These are phyloP conservation scores for Rhynchosporium agropyri DNA, from an alignment of 2,329 filamentous ascomycete species.

Conservation along the genomic window DNA sequence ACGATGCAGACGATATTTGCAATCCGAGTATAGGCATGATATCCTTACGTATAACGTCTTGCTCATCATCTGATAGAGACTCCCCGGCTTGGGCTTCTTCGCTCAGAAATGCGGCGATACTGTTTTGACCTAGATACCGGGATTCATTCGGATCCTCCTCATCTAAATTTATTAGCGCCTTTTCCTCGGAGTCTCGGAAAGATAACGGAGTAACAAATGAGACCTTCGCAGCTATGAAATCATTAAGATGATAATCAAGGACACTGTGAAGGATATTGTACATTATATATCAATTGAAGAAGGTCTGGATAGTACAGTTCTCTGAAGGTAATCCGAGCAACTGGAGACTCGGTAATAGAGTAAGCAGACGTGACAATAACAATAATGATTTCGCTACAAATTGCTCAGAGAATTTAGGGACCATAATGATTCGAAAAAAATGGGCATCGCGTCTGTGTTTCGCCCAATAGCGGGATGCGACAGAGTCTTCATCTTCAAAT, in stretches of 20 bases:
- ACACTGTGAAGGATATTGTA: too few species aligned
- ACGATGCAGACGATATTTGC: conserved; percentile 63
- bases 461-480: too few species aligned
- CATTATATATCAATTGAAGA: too few species aligned
- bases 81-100: conserved; percentile 57
- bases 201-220: not conserved
- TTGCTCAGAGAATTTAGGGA: too few species aligned
- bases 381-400: not conserved
- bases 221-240: too few species aligned
- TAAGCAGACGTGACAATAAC: not conserved
- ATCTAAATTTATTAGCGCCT: conserved; percentile 40
- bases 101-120: conserved; percentile 65
- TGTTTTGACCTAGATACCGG: conserved; percentile 68
- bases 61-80: conserved; percentile 53
- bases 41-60: conserved; percentile 57
- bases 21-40: conserved; percentile 68
- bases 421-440: too few species aligned
- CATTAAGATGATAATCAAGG: too few species aligned
- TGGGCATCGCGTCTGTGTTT: too few species aligned
- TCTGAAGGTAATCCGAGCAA: not conserved
- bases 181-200: conserved; percentile 7
- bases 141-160: conserved; percentile 59
- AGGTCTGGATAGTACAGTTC: not conserved
- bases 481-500: too few species aligned
- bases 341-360: not conserved